Base-by-base conservation (phyloP, 306 rosid genomes). In the Prosopis cineraria region DNA sequence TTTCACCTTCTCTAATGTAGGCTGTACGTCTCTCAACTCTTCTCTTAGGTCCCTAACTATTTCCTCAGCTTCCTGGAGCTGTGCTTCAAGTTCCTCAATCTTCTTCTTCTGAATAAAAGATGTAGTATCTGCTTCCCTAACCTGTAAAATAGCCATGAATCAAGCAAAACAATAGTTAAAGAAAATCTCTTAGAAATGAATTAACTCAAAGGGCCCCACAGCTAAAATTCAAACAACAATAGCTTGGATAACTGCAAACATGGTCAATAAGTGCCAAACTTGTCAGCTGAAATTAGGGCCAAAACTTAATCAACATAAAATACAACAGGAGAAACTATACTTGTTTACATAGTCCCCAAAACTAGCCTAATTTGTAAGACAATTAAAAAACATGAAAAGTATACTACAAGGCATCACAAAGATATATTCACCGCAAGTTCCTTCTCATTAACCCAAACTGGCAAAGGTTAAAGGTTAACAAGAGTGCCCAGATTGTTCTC, bases 21-120 rank as follows among this genome's bases (percentile, higher is more conserved):
- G 87, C 76, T 86, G 91, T 27, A 85, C 88, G 81, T 81, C 91
- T 79, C 90, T 85, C 85, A 91, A 83, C 79, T 93, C 96, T 52
- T 53, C 95, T 79, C 98, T 88, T 29, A 93, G 90, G 75, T 93
- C 91, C 67, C 89, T 85, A 68, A 91, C 93, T 81, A 89, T 91
- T 53, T 88, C 93, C 92, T 88, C 97, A 8, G 97, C 98, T 88
- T 91, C 93, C 72, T 85, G 89, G 48, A 92, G 97, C 83, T 92
- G 97, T 11, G 97, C 97, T 89, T 92, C 97, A 50, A 92, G 97
- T 78, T 87, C 95, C 12, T 91, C 98, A 43, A 89, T 89, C 83
- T 93, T 91, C 73, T 77, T 80, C 68, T 83, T 89, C 65, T 88
- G 97, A 69, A 67, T 84, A 78, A 74, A 79, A 6, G 96, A 88